phyloP scores from a whole-genome alignment of 495 filamentous ascomycete species.

The Daldinia vernicosa region DNA sequence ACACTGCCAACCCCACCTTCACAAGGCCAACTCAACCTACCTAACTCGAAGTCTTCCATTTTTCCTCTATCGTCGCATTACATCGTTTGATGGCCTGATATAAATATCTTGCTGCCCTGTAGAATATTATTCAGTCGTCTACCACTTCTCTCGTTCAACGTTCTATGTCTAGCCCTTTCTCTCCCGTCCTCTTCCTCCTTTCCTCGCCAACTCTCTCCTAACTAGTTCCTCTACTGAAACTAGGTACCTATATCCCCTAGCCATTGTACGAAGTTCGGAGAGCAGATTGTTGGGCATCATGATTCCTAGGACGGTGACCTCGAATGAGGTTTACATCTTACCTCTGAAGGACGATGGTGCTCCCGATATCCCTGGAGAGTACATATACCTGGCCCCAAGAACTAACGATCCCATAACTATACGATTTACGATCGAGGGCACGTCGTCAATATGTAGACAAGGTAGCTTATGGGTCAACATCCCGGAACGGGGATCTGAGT shows the following conservation, averaged over 20 bases:
- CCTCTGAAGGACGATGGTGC: conserved; percentile 91
- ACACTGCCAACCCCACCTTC: conserved; percentile 5
- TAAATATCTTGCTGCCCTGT: not conserved
- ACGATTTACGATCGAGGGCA: conserved; percentile 93
- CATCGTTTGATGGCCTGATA: conserved; percentile 3
- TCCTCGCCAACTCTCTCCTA: not conserved
- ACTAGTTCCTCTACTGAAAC: not conserved
- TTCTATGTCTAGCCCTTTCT: not conserved
- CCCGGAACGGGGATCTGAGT: conserved; percentile 75
- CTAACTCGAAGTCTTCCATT: not conserved
- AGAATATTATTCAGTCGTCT: not conserved
- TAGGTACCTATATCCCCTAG: not conserved
- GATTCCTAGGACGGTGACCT: conserved; percentile 62
- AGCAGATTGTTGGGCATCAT: conserved; percentile 43
- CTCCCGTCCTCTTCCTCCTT: not conserved
- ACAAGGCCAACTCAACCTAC: not conserved
- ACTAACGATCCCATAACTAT: conserved; percentile 75
- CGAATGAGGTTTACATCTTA: conserved; percentile 80
- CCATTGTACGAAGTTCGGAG: not conserved
- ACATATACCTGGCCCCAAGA: conserved; percentile 88
- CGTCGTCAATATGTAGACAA: conserved; percentile 91
- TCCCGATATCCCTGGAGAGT: conserved; percentile 86
- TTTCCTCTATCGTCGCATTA: not conserved
- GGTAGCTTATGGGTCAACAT: conserved; percentile 97
- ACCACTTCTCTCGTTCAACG: not conserved